A percentile compares a stretch with the other conserved stretches of the same genome.
These are phyloP conservation scores for Zoysia japonica DNA, from an alignment of 176 grass and related monocot genomes.

Conservation along the genomic window DNA sequence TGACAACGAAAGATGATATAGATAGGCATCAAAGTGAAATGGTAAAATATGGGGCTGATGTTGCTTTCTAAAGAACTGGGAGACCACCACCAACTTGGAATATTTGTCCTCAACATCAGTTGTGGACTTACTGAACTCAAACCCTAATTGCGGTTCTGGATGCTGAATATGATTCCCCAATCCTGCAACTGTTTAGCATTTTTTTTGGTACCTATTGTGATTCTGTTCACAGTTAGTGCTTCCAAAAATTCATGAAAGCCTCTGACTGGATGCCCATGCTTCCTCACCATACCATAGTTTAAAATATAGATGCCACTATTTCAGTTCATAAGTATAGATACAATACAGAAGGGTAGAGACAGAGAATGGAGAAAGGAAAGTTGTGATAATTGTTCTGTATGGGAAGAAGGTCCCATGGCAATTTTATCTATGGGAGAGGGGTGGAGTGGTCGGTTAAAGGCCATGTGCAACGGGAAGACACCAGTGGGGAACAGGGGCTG, in stretches of 20 bases:
- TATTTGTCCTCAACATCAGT: slow-evolving; percentile 45
- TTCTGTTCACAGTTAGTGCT: slow-evolving; percentile 43
- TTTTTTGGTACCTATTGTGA: slow-evolving; percentile 2
- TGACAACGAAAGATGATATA: slow-evolving; percentile 42
- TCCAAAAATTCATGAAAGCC: slow-evolving; percentile 46
- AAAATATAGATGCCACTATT: slow-evolving; percentile 40
- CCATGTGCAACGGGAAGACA: slow-evolving; percentile 76
- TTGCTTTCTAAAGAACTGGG: slow-evolving; percentile 42
- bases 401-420: slow-evolving; percentile 53
- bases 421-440: slow-evolving; percentile 46
- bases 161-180: slow-evolving; percentile 29
- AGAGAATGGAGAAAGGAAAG: slow-evolving; percentile 35
- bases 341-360: not conserved
- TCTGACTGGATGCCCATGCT: slow-evolving; percentile 30
- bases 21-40: slow-evolving; percentile 44
- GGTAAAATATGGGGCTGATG: slow-evolving; percentile 24
- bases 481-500: slow-evolving; percentile 81
- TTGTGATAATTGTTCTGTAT: slow-evolving; percentile 49
- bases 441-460: slow-evolving; percentile 49
- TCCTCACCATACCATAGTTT: slow-evolving; percentile 27
- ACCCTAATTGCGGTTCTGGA: slow-evolving; percentile 29
- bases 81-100: slow-evolving; percentile 44
- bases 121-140: slow-evolving; percentile 35
- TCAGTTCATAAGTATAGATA: slow-evolving; percentile 41
- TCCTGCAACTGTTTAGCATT: slow-evolving; percentile 24